Conservation (phyloP, 108 stramenopile genomes). For the Fragilariopsis cylindrus region DNA sequence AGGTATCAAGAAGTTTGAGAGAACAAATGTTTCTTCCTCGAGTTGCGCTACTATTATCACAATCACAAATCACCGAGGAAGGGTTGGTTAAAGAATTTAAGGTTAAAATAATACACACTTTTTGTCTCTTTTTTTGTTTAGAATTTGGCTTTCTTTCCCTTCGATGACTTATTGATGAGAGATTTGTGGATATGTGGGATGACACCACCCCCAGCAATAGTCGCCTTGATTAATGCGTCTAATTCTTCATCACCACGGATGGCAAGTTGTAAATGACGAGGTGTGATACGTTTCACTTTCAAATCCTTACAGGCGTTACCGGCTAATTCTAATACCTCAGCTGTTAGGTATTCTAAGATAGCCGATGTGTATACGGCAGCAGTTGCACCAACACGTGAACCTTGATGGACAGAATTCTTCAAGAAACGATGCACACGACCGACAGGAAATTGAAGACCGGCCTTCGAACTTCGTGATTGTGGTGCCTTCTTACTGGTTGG, state of each 20-base stretch:
- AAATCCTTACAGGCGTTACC: slow-evolving; percentile 99
- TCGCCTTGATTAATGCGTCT: slow-evolving; percentile 99
- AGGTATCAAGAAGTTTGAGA: slow-evolving; percentile 2
- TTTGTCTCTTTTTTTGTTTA: slow-evolving; percentile 17
- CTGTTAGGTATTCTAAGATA: slow-evolving; percentile 99
- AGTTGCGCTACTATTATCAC: no score
- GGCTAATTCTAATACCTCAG: slow-evolving; percentile 99
- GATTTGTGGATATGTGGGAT: slow-evolving; percentile 99
- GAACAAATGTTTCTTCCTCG: not conserved
- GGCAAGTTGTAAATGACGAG: slow-evolving; percentile 98
- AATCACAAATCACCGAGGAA: not conserved
- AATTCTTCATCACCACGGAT: slow-evolving; percentile 99
- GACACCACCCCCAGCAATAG: slow-evolving; percentile 99
- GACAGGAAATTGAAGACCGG: slow-evolving; percentile 98
- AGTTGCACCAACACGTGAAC: slow-evolving; percentile 97
- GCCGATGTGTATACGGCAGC: slow-evolving; percentile 99
- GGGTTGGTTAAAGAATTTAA: not conserved
- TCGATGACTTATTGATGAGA: slow-evolving; percentile 96
- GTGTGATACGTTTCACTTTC: slow-evolving; percentile 99
- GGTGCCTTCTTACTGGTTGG: slow-evolving; percentile 98
- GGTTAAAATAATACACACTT: not conserved
- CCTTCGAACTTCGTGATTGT: slow-evolving; percentile 96
- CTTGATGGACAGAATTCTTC: slow-evolving; percentile 92
- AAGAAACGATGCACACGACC: slow-evolving; percentile 99
- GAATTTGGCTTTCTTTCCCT: slow-evolving; percentile 77